These are phyloP conservation scores for Biscutella laevigata DNA, from an alignment of 441 rosid genomes.

Conservation along the genomic window DNA sequence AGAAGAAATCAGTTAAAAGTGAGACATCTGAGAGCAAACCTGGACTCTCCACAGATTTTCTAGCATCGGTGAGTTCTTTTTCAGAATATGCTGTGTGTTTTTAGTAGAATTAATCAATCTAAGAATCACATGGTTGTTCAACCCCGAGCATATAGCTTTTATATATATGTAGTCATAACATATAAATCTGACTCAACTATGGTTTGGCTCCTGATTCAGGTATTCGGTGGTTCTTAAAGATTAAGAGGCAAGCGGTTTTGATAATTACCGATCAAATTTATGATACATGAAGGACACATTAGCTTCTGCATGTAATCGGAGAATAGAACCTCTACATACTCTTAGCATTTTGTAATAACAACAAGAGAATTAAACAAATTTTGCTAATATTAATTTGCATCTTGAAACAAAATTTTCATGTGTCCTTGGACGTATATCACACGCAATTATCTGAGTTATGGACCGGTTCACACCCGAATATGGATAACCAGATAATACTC, in stretches of 20 bases:
- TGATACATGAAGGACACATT: neutral
- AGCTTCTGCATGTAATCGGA: neutral
- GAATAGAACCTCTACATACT: neutral
- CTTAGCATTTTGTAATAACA: neutral
- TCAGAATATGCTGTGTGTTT: neutral
- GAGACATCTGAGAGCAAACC: conserved; percentile 40
- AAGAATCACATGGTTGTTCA: neutral
- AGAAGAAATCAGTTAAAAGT: conserved; percentile 57
- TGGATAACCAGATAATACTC: too few relatives aligned
- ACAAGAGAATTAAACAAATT: neutral
- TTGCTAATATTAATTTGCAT: neutral
- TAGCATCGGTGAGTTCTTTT: conserved; percentile 54
- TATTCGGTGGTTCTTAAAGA: conserved; percentile 43
- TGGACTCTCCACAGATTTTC: conserved; percentile 53
- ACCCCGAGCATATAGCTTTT: neutral
- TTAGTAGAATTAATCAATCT: neutral
- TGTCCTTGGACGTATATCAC: too few relatives aligned
- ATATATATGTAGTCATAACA: neutral
- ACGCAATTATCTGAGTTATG: too few relatives aligned
- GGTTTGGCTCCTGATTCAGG: conserved; percentile 31
- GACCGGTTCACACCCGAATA: too few relatives aligned
- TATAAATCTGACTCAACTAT: too few relatives aligned
- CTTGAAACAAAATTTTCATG: too few relatives aligned
- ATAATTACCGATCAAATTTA: neutral
- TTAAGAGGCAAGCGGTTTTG: neutral